Evolutionary conservation across 768 basidiomycete genomes (phyloP).

Genomic region (Dictyophora rubrovolvata): DNA sequence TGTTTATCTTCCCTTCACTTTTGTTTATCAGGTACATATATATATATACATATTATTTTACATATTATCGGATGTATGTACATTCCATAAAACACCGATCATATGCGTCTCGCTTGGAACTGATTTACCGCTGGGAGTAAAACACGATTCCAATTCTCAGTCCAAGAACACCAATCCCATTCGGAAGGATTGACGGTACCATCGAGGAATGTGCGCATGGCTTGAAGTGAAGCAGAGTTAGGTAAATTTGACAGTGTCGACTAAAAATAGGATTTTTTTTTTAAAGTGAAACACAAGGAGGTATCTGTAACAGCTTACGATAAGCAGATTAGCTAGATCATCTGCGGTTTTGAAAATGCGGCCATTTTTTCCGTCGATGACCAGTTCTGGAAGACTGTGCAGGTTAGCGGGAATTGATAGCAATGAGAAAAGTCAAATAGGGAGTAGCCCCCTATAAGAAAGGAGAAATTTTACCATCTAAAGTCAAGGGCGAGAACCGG

Average conservation of each 20-base stretch:
- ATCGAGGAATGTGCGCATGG: constrained; percentile 35
- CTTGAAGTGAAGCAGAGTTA: constrained; percentile 34
- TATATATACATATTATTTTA: background rate
- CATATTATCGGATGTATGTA: too few species aligned
- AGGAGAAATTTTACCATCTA: constrained; percentile 48
- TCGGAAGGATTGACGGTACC: constrained; percentile 15
- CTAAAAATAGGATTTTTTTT: constrained; percentile 31
- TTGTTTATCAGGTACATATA: background rate
- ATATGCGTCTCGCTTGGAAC: background rate
- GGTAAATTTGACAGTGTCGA: constrained; percentile 54
- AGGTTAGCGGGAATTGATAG: background rate
- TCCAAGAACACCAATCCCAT: constrained; percentile 69
- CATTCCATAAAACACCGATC: background rate
- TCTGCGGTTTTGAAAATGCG: constrained; percentile 57
- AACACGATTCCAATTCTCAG: constrained; percentile 70
- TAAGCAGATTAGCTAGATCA: constrained; percentile 63
- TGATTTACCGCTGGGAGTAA: constrained; percentile 45
- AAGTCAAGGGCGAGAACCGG: constrained; percentile 90
- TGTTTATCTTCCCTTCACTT: background rate
- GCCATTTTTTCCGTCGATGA: constrained; percentile 78
- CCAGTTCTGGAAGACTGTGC: constrained; percentile 75
- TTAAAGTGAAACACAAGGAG: background rate
- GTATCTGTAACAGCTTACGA: constrained; percentile 33
- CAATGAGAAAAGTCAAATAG: background rate
- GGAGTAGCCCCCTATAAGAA: background rate